These are phyloP conservation scores for Nicotiana tabacum DNA, from an alignment of 257 asterid species.

Conservation along the genomic window DNA sequence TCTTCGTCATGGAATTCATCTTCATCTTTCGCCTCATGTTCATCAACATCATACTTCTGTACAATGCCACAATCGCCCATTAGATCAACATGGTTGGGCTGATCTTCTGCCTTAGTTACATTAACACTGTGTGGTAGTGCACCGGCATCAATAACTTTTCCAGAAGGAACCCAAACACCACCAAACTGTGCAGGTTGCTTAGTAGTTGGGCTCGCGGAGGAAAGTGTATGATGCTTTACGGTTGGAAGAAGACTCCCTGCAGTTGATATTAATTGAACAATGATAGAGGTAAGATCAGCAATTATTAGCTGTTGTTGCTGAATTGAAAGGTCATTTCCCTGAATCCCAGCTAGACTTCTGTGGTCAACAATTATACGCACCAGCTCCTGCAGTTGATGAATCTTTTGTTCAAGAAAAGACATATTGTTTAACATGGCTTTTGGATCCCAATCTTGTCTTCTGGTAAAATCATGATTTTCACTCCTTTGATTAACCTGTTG, in stretches of 20 bases:
- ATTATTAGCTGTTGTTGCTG: constrained; percentile 88
- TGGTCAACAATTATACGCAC: constrained; percentile 53
- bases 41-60: constrained; percentile 42
- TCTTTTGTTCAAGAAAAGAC: constrained; percentile 67
- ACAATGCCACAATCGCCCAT: constrained; percentile 29
- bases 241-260: constrained; percentile 95
- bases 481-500: constrained; percentile 23
- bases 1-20: constrained; percentile 86
- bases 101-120: constrained; percentile 47
- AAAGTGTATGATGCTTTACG: constrained; percentile 35
- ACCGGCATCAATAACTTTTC: not conserved
- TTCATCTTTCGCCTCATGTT: constrained; percentile 74
- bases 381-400: constrained; percentile 81
- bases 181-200: constrained; percentile 35
- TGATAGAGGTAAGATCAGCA: constrained; percentile 85
- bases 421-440: constrained; percentile 53
- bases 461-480: constrained; percentile 18
- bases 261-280: constrained; percentile 78
- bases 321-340: constrained; percentile 46
- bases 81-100: constrained; percentile 25
- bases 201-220: constrained; percentile 27
- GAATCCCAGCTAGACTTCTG: constrained; percentile 34
- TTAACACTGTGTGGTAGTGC: constrained; percentile 19
- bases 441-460: constrained; percentile 64
- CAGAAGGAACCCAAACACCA: not conserved